Evolutionary conservation across 1,284 basidiomycete species (phyloP), one percentile per base, ranked within the genome.

Genomic region (Moesziomyces antarcticus): DNA sequence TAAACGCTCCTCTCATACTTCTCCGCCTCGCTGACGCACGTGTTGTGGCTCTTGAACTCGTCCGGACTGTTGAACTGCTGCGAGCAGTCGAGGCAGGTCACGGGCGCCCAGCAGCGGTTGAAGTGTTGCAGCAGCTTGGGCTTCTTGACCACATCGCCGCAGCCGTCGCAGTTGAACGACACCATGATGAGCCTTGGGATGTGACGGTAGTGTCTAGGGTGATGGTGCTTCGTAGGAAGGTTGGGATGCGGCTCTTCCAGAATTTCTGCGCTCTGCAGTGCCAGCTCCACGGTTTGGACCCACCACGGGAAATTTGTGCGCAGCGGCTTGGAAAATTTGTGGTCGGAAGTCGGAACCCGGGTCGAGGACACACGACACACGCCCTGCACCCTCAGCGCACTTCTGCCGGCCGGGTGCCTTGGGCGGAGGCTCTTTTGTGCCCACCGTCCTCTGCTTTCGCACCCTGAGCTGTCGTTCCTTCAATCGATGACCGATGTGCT

Each of bases 1-100:
- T 75, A 75, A 0, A 75, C 68, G 49, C 51, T 72, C 56, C 80
- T 78, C 55, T 84, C 78, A 63, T 84, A 84, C 54, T 84, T 83
- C 49, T 84, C 75, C 10, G 79, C 82, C 44, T 84, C 83, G 44
- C 76, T 80, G 54, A 84, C 73, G 50, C 83, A 84, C n/a, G 77
- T 74, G 24, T 80, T 82, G 60, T 84, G 83, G 16, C 65, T 47
- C 55, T 80, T 82, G 73, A 78, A 82, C 61, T 82, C 78, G 30
- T 76, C 61, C 5, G 82, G 81, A 3, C 49, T 56, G 46, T 71
- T 64, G 66, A 84, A 84, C 33, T 81, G 79, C 45, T 49, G 42
- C 52, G 78, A 80, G 68, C 83, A 84, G 58, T 84, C 83, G 3
- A 84, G 54, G 44, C 83, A 84, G 11, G 82, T 82, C 24, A 84